A percentile compares a stretch with the other conserved stretches of the same genome.
phyloP scores from a whole-genome alignment of 1,139 yeast species.

The Yamadazyma diospyri region DNA sequence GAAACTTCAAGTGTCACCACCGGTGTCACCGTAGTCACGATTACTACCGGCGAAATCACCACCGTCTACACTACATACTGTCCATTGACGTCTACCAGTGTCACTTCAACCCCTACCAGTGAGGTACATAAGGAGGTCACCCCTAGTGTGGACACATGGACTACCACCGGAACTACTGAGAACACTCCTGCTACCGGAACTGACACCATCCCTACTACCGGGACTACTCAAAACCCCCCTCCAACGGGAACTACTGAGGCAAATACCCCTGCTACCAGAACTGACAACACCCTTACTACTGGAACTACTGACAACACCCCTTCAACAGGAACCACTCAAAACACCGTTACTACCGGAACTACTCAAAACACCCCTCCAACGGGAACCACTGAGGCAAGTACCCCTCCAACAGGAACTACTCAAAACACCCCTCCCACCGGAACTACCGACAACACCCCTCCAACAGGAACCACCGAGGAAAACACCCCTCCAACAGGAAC shows the following conservation, averaged over 20 bases:
- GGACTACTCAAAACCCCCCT: too few species aligned
- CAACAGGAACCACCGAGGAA: too few species aligned
- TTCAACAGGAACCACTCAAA: slow-evolving; percentile 1
- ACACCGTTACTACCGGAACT: slow-evolving; percentile 1
- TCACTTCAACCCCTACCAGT: slow-evolving; percentile 26
- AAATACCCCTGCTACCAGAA: slow-evolving; percentile 5
- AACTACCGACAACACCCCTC: too few species aligned
- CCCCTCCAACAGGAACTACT: too few species aligned
- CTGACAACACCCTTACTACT: slow-evolving; percentile 4
- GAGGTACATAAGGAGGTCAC: slow-evolving; percentile 2
- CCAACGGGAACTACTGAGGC: slow-evolving; percentile 6
- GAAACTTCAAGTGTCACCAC: slow-evolving; percentile 26
- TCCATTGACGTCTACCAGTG: slow-evolving; percentile 18
- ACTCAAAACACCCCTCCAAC: slow-evolving; percentile 5
- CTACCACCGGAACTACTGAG: slow-evolving; percentile 12
- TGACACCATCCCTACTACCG: slow-evolving; percentile 7
- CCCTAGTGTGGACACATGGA: too few species aligned
- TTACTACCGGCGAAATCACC: slow-evolving; percentile 13
- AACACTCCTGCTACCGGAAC: slow-evolving; percentile 10
- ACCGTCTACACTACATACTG: slow-evolving; percentile 26
- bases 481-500: too few species aligned
- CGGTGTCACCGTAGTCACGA: slow-evolving; percentile 19
- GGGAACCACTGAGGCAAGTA: too few species aligned
- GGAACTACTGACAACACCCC: slow-evolving; percentile 4
- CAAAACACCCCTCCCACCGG: too few species aligned